phyloP scores from a whole-genome alignment of 164 flowering plant species.

The Vitis riparia region DNA sequence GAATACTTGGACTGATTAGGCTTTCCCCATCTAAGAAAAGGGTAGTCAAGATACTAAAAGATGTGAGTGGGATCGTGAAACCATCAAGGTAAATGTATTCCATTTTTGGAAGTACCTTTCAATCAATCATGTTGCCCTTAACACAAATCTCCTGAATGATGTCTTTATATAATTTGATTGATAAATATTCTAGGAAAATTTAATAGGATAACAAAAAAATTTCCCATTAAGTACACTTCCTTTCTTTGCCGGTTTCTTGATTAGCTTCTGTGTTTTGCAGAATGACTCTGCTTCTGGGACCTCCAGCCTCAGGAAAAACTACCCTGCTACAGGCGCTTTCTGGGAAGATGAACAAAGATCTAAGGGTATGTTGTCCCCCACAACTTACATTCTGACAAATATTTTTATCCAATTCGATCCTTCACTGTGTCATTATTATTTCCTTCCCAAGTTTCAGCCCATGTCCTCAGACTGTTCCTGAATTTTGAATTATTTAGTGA shows the following conservation, averaged over 20 bases:
- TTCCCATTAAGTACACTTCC: too few species aligned
- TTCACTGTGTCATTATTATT: too few species aligned
- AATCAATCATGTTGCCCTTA: not conserved
- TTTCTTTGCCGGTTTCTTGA: not conserved
- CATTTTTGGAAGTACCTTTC: not conserved
- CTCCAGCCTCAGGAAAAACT: conserved; percentile 30
- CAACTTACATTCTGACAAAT: not conserved
- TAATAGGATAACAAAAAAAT: too few species aligned
- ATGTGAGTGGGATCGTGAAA: conserved; percentile 27
- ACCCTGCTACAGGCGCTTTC: conserved; percentile 27
- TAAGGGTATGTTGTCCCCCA: conserved; percentile 15
- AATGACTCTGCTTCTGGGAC: conserved; percentile 33
- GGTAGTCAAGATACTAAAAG: conserved; percentile 16
- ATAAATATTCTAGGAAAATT: too few species aligned
- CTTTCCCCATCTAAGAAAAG: conserved; percentile 26
- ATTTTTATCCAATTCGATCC: too few species aligned
- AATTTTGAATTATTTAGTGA: too few species aligned
- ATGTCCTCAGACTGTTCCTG: too few species aligned
- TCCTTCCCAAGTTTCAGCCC: too few species aligned
- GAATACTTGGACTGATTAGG: conserved; percentile 12
- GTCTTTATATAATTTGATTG: too few species aligned
- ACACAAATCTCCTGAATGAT: too few species aligned
- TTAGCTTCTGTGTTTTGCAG: conserved; percentile 1
- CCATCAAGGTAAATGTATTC: conserved; percentile 23
- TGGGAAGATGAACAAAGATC: conserved; percentile 15